Evolutionary conservation across 2,329 filamentous ascomycete genomes (phyloP).

Genomic region (Incumbomyces lentus): DNA sequence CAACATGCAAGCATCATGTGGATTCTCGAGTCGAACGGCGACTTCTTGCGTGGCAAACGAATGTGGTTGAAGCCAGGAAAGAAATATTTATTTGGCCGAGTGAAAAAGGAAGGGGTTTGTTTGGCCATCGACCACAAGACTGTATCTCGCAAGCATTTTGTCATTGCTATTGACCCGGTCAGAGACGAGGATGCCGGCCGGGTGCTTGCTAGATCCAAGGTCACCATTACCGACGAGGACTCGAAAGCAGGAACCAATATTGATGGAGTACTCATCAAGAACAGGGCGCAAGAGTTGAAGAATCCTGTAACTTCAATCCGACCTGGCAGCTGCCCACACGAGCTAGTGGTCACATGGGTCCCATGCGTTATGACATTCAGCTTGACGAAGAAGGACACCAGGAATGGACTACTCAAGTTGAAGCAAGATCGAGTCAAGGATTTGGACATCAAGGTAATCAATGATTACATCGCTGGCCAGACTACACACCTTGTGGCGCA

Average conservation of each 20-base stretch:
- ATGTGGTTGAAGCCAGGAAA: slow-evolving; percentile 81
- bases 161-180: slow-evolving; percentile 60
- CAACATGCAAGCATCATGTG: slow-evolving; percentile 42
- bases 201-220: slow-evolving; percentile 53
- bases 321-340: slow-evolving; percentile 58
- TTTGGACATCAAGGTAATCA: slow-evolving; percentile 77
- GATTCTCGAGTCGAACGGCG: slow-evolving; percentile 47
- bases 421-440: slow-evolving; percentile 61
- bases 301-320: slow-evolving; percentile 53
- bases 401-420: slow-evolving; percentile 50
- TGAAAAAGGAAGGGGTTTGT: slow-evolving; percentile 52
- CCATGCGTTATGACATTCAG: slow-evolving; percentile 75
- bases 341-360: slow-evolving; percentile 60
- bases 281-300: slow-evolving; percentile 44
- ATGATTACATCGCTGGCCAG: slow-evolving; percentile 55
- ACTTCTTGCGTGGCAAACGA: slow-evolving; percentile 47
- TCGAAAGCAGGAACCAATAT: slow-evolving; percentile 77
- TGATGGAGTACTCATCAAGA: slow-evolving; percentile 60
- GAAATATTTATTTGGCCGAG: slow-evolving; percentile 75
- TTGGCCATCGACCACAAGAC: slow-evolving; percentile 67
- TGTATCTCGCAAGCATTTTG: slow-evolving; percentile 81
- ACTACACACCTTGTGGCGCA: slow-evolving; percentile 84
- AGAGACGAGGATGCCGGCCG: slow-evolving; percentile 55
- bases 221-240: slow-evolving; percentile 67
- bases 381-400: slow-evolving; percentile 60